Base-by-base conservation (phyloP, 441 rosid species). In the Erysimum cheiri region DNA sequence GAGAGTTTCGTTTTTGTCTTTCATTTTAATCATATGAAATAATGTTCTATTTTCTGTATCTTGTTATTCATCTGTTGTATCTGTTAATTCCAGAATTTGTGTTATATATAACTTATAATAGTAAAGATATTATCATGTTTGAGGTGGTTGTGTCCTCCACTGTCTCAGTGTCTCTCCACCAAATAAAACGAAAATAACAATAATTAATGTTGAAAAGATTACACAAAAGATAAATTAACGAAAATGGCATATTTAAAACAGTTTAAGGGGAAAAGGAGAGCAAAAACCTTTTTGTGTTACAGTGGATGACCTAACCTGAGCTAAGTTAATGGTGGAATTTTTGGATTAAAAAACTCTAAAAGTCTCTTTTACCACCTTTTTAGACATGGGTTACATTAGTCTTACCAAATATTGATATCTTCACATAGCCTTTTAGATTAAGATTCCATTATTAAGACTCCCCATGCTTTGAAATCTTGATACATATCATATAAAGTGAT, bases 271-370 rank as follows among this genome's bases (percentile, higher is more conserved):
- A 22, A 60, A 48, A 48, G 46, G 13, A 57, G 57, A 59, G 41
- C 46, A 69, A 59, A 19, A 69, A 36, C 46, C 46, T 24, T 60
- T 48, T 60, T 40, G 28, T 19, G 72, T 59, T 17, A 31, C 44
- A 70, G 72, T 73, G 60, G 77, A 49, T 66, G 60, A 35, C 77
- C 67, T 59, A 59, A 73, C 56, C 14, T 64, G 3, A 49, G 8
- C 67, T 39, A 46, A n/a, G 37, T 57, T 64, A 47, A 48, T 48
- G 53, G 13, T 48, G 29, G 28, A 4, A 10, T 9, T 22, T 22
- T 22, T 22, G 24, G 24, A 22, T 22, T 31, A 35, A 8, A 22
- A 2, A 64, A 14, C 24, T 22, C 1, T 22, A 46, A 70, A 37
- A 47, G 52, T 47, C 28, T 10, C 24, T 22, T 22, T 22, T 22